Evolutionary conservation across 2,329 filamentous ascomycete species (phyloP).

Genomic region (Beauveria sp.): DNA sequence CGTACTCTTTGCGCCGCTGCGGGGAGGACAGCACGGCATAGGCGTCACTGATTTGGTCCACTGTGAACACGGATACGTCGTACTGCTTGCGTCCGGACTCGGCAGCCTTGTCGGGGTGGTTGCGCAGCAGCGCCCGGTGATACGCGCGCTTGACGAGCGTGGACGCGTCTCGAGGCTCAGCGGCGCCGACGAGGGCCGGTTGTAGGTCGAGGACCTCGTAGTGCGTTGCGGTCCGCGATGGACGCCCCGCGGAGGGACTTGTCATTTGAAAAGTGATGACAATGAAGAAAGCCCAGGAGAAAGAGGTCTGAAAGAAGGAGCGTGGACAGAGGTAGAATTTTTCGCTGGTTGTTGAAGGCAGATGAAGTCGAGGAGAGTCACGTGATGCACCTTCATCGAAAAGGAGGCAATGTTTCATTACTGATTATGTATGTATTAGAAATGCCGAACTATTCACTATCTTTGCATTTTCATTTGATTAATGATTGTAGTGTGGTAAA

Average conservation of each 20-base stretch:
- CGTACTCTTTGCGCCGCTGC: slow-evolving; percentile 43
- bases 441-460: not conserved
- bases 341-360: not conserved
- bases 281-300: not conserved
- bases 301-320: not conserved
- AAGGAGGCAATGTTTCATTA: not conserved
- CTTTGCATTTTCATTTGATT: no score
- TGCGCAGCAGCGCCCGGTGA: slow-evolving; percentile 53
- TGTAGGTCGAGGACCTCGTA: slow-evolving; percentile 55
- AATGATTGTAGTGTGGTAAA: not conserved
- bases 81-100: slow-evolving; percentile 6
- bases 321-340: not conserved
- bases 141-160: slow-evolving; percentile 55
- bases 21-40: slow-evolving; percentile 48
- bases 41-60: slow-evolving; percentile 58
- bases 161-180: slow-evolving; percentile 28
- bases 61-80: slow-evolving; percentile 32
- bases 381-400: not conserved
- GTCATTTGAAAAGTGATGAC: not conserved
- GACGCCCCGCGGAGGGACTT: slow-evolving; percentile 4
- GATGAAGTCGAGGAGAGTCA: not conserved
- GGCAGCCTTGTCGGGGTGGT: slow-evolving; percentile 55
- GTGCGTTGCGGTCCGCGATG: slow-evolving; percentile 36
- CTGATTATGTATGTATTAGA: not conserved
- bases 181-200: slow-evolving; percentile 36